Base-by-base conservation (phyloP, 805 yeast genomes). In the Hanseniaspora occidentalis region DNA sequence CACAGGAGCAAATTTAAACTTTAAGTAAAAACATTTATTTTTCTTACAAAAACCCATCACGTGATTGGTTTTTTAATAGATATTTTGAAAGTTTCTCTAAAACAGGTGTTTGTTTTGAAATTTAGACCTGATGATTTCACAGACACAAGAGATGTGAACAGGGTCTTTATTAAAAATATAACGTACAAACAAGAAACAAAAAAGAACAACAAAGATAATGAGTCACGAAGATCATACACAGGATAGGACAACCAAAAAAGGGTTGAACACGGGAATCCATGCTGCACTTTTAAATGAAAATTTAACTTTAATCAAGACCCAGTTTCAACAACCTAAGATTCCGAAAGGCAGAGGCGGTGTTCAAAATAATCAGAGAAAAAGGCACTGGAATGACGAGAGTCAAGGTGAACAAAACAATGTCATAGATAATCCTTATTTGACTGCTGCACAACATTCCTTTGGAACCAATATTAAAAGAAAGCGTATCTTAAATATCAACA, bases 201-300 rank as follows among this genome's bases (percentile, higher is more conserved):
- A 10, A 23, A 29, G 18, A 6, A 10, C n/a, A 4, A 16, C 6
- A 16, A 27, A 21, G 10, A n/a, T 21, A 27, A 37, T n/a, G 23
- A 29, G 4, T 14, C 4, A 18, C 20, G 5, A 17, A 16, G 38
- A 9, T 16, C 11, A 9, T 17, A 39, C 20, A 24, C 13, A 11
- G 31, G 26, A 5, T 18, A 10, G 8, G 19, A 18, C 6, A 18
- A 23, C 2, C 27, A 37, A 22, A 36, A 23, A 43, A 36, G 64
- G 64, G 14, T 38, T 60, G 23, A 45, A 51, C 14, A 50, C 53
- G 2, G 56, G 52, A 21, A 43, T 57, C n/a, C 59, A 60, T 36
- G 56, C 62, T 1, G 49, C 52, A 1, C 39, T 59, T 16, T 35
- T 46, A 17, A 50, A 59, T 1, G 49, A 51, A 2, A 59, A 59